These are phyloP conservation scores for Hippophae tibetana DNA, from an alignment of 306 rosid species.

Conservation along the genomic window DNA sequence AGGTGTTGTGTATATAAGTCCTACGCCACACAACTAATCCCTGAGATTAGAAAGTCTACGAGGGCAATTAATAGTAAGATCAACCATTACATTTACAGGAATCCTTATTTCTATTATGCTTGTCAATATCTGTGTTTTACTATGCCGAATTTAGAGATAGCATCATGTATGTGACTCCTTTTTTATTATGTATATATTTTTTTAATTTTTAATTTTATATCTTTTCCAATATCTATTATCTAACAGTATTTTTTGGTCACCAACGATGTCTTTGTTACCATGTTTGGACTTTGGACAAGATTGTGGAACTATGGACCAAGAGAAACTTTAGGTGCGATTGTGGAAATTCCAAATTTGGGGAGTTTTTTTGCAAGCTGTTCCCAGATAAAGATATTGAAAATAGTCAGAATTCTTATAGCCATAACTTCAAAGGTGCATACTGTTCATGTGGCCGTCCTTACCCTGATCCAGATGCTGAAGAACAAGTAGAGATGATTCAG, in stretches of 20 bases:
- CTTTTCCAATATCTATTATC: background rate
- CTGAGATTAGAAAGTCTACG: no score
- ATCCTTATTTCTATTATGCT: no score
- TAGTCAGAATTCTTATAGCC: conserved; percentile 63
- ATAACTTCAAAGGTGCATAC: conserved; percentile 82
- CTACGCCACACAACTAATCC: no score
- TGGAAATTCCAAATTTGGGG: conserved; percentile 96
- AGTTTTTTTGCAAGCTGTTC: conserved; percentile 65
- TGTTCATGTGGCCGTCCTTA: conserved; percentile 90
- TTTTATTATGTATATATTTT: no score
- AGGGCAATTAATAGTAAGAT: no score
- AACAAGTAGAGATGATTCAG: conserved; percentile 93
- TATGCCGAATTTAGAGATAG: no score
- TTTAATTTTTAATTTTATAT: background rate
- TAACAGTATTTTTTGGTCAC: conserved; percentile 4
- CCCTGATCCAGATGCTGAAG: conserved; percentile 91
- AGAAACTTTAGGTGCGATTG: conserved; percentile 93
- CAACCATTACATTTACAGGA: no score
- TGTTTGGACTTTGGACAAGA: conserved; percentile 36
- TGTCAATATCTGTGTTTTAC: no score
- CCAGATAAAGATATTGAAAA: conserved; percentile 78
- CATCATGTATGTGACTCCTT: no score
- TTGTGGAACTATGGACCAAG: conserved; percentile 96
- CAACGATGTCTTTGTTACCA: background rate
- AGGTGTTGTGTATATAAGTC: no score